Evolutionary conservation across 2,329 filamentous ascomycete genomes (phyloP).

Genomic region (Claviceps purpurea): DNA sequence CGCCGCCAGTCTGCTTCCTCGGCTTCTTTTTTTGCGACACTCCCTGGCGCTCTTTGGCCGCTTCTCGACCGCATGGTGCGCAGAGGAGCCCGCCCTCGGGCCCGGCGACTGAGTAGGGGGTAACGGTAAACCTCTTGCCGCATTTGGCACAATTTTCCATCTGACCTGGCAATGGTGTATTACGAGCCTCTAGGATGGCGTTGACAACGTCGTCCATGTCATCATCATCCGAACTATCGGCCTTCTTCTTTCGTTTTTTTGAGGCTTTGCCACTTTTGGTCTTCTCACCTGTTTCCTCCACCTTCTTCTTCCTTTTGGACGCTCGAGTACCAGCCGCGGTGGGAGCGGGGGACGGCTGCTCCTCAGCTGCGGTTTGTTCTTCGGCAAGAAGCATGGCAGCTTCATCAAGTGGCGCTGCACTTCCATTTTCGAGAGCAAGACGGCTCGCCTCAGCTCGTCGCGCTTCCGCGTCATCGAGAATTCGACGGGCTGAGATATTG

Average conservation of each 20-base stretch:
- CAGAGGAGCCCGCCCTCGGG: conserved; percentile 81
- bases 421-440: conserved; percentile 10
- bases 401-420: conserved; percentile 9
- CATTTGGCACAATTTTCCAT: conserved; percentile 80
- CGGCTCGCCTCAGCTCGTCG: conserved; percentile 28
- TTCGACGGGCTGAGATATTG: conserved; percentile 53
- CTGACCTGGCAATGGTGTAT: conserved; percentile 61
- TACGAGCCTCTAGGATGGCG: conserved; percentile 32
- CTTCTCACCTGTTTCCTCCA: conserved; percentile 43
- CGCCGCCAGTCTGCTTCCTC: conserved; percentile 39
- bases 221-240: conserved; percentile 29
- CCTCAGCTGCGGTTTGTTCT: conserved; percentile 12
- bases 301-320: conserved; percentile 28
- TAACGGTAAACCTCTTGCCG: conserved; percentile 82
- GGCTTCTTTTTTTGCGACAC: conserved; percentile 23
- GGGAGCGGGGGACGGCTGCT: conserved; percentile 15
- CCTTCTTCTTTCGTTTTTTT: conserved; percentile 35
- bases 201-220: conserved; percentile 30
- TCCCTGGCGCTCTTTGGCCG: conserved; percentile 47
- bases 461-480: conserved; percentile 34
- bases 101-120: conserved; percentile 70
- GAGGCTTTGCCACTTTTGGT: conserved; percentile 48
- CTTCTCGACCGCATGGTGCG: conserved; percentile 62
- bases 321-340: conserved; percentile 13
- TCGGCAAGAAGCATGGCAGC: conserved; percentile 7